Evolutionary conservation across 805 yeast species (phyloP).

Genomic region (Myxozyma monticola): DNA sequence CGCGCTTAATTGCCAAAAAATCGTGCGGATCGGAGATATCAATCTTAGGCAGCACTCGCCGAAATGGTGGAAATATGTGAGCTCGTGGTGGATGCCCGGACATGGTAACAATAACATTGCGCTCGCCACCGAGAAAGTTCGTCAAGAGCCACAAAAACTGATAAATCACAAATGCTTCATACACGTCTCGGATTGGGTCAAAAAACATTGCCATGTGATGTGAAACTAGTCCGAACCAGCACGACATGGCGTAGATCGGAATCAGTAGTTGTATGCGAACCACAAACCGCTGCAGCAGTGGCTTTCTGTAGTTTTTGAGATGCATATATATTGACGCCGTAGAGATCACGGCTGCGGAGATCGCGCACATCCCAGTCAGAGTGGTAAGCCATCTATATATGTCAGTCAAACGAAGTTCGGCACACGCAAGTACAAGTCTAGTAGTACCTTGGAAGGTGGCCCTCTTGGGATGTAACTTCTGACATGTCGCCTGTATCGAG

Average conservation of each 20-base stretch:
- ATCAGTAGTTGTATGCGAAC: constrained; percentile 72
- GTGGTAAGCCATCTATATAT: constrained; percentile 12
- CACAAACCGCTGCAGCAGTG: constrained; percentile 80
- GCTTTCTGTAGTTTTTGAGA: constrained; percentile 75
- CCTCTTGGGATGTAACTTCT: neutral
- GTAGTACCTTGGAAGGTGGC: constrained; percentile 14
- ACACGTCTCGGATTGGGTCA: constrained; percentile 82
- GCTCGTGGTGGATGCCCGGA: constrained; percentile 69
- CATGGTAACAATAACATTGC: constrained; percentile 70
- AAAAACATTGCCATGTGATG: constrained; percentile 46
- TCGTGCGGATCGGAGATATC: constrained; percentile 87
- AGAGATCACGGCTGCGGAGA: constrained; percentile 21
- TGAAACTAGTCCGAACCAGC: constrained; percentile 43
- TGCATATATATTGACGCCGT: constrained; percentile 51
- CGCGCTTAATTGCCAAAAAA: constrained; percentile 74
- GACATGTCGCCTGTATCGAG: no score
- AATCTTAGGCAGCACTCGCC: constrained; percentile 51
- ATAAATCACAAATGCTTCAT: constrained; percentile 94
- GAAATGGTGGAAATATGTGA: constrained; percentile 57
- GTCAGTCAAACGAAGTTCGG: neutral
- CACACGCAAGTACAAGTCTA: neutral
- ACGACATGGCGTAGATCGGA: constrained; percentile 34
- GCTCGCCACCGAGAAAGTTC: constrained; percentile 86
- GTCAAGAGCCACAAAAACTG: constrained; percentile 85
- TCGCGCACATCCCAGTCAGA: constrained; percentile 21